phyloP scores from a whole-genome alignment of 257 asterid genomes.

The Solanum clarkiae region DNA sequence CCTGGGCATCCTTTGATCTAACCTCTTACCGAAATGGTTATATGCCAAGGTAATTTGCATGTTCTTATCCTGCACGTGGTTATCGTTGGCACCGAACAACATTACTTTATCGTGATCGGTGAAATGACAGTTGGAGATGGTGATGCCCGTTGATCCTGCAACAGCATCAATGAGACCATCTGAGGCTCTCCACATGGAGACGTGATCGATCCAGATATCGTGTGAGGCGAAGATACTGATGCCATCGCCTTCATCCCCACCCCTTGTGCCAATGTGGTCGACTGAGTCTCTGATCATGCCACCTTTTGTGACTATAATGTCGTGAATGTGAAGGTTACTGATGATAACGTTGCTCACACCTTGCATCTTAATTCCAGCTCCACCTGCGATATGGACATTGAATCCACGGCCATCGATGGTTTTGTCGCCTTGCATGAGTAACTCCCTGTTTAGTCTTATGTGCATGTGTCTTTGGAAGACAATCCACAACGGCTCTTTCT shows the following conservation, averaged over 20 bases:
- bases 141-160: conserved; percentile 17
- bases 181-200: conserved; percentile 13
- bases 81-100: conserved; percentile 54
- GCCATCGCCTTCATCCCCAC: conserved; percentile 18
- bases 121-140: conserved; percentile 26
- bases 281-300: conserved; percentile 11
- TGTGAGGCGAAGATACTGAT: conserved; percentile 8
- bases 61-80: conserved; percentile 11
- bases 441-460: conserved; percentile 9
- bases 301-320: not conserved
- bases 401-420: conserved; percentile 26
- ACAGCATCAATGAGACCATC: conserved; percentile 23
- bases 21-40: conserved; percentile 41
- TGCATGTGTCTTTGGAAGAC: conserved; percentile 4
- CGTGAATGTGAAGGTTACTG: conserved; percentile 11
- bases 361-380: conserved; percentile 25
- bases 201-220: conserved; percentile 57
- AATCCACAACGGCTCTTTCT: conserved; percentile 25
- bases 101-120: conserved; percentile 25
- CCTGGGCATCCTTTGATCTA: conserved; percentile 49
- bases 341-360: conserved; percentile 14
- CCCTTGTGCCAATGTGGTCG: conserved; percentile 9
- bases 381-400: conserved; percentile 5
- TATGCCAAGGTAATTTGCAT: conserved; percentile 45
- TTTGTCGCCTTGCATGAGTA: conserved; percentile 8